Conservation (phyloP, 768 basidiomycete species). For the Rhodotorula kratochvilovae region DNA sequence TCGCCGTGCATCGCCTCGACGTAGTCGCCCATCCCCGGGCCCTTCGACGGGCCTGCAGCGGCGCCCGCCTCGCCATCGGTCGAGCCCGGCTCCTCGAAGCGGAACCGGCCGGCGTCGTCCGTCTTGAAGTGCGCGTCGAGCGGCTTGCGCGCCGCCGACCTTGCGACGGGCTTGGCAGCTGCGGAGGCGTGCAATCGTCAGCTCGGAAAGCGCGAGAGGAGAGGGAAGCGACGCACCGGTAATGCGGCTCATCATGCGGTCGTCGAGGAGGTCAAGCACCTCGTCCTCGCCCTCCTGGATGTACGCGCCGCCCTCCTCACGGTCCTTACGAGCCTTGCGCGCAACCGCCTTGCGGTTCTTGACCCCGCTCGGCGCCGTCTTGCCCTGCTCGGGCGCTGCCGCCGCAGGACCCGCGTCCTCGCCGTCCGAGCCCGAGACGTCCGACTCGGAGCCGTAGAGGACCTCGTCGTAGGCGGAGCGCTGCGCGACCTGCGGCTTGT, state of each 20-base stretch:
- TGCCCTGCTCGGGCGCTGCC: slow-evolving; percentile 3
- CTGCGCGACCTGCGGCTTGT: slow-evolving; percentile 54
- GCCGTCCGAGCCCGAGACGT: slow-evolving; percentile 59
- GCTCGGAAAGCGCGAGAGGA: background rate
- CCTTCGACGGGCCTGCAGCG: slow-evolving; percentile 75
- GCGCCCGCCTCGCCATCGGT: slow-evolving; percentile 65
- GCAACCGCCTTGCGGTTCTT: slow-evolving; percentile 58
- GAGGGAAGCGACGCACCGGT: slow-evolving; percentile 43
- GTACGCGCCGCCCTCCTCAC: slow-evolving; percentile 56
- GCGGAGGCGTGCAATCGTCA: background rate
- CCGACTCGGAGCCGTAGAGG: slow-evolving; percentile 92
- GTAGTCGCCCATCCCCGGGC: slow-evolving; percentile 76
- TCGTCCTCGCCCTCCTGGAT: slow-evolving; percentile 83
- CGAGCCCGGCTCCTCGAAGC: slow-evolving; percentile 48
- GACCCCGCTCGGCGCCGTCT: slow-evolving; percentile 40
- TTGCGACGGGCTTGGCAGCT: background rate
- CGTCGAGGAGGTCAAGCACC: slow-evolving; percentile 89
- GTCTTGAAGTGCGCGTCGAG: slow-evolving; percentile 64
- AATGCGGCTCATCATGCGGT: slow-evolving; percentile 52
- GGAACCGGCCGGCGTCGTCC: slow-evolving; percentile 52
- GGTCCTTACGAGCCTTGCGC: slow-evolving; percentile 46
- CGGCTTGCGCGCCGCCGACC: slow-evolving; percentile 13
- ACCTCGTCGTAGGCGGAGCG: slow-evolving; percentile 97
- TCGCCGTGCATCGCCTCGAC: slow-evolving; percentile 73
- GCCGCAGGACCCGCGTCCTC: slow-evolving; percentile 29